These are phyloP conservation scores for Leccinum subfulvum DNA, from an alignment of 1,284 basidiomycete genomes.

Conservation along the genomic window DNA sequence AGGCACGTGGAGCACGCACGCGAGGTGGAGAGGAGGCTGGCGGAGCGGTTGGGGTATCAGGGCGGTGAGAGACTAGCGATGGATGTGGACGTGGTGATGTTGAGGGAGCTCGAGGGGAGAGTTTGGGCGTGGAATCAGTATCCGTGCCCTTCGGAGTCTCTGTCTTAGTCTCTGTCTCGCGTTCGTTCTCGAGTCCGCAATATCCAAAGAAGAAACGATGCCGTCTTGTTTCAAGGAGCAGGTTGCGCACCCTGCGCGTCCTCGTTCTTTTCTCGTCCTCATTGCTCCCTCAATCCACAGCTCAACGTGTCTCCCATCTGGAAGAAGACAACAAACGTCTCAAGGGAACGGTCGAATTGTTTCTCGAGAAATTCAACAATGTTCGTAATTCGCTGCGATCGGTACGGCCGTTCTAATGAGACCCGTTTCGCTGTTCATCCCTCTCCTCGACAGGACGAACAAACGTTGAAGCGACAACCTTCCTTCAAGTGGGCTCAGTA, in stretches of 20 bases:
- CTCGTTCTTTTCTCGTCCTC: conserved; percentile 5
- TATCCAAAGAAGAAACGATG: no score
- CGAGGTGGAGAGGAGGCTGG: no score
- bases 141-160: no score
- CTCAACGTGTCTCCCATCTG: conserved; percentile 62
- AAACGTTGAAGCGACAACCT: conserved; percentile 60
- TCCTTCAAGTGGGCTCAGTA: conserved; percentile 84
- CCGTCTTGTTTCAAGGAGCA: conserved; percentile 60
- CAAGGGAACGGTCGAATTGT: conserved; percentile 55
- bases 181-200: no score
- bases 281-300: conserved; percentile 38
- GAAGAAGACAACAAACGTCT: conserved; percentile 78
- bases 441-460: conserved; percentile 45
- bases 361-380: conserved; percentile 64
- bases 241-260: conserved; percentile 45
- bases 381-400: conserved; percentile 23
- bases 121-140: no score
- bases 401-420: conserved; percentile 15
- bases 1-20: no score
- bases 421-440: conserved; percentile 11
- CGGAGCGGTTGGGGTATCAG: no score
- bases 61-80: no score
- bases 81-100: no score
- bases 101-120: no score
- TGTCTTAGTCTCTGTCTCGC: no score